phyloP scores from a whole-genome alignment of 176 grass and related monocot genomes.

The Alopecurus myosuroides region DNA sequence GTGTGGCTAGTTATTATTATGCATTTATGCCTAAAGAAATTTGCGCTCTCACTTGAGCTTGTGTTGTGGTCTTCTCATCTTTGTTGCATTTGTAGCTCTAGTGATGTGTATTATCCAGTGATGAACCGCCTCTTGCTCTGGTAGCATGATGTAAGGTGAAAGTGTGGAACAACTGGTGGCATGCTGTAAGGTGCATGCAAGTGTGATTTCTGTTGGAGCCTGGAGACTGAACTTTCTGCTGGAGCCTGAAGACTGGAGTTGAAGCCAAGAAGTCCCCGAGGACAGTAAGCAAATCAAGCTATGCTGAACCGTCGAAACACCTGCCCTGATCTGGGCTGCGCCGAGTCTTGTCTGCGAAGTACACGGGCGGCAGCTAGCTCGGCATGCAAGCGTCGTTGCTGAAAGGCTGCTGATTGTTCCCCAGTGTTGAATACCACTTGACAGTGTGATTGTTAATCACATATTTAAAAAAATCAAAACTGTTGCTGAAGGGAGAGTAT shows the following conservation, averaged over 20 bases:
- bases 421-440: not conserved
- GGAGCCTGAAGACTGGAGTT: not conserved
- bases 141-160: too few relatives aligned
- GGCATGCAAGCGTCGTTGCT: not conserved
- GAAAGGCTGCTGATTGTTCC: not conserved
- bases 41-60: not conserved
- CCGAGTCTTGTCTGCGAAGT: slow-evolving; percentile 23
- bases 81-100: not conserved
- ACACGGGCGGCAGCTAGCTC: not conserved
- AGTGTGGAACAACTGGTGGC: too few relatives aligned
- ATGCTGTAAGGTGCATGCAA: too few relatives aligned
- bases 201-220: too few relatives aligned
- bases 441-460: not conserved
- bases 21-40: not conserved
- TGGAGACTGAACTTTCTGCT: not conserved
- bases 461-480: too few relatives aligned
- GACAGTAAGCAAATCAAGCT: not conserved
- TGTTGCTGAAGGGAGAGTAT: too few relatives aligned
- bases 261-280: slow-evolving; percentile 22
- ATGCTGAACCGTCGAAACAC: not conserved
- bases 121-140: too few relatives aligned
- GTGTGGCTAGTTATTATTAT: slow-evolving; percentile 25
- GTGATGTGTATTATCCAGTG: too few relatives aligned
- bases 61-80: not conserved
- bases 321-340: not conserved